Evolutionary conservation across 2,329 filamentous ascomycete genomes (phyloP).

Genomic region (Fusarium nisikadoi): DNA sequence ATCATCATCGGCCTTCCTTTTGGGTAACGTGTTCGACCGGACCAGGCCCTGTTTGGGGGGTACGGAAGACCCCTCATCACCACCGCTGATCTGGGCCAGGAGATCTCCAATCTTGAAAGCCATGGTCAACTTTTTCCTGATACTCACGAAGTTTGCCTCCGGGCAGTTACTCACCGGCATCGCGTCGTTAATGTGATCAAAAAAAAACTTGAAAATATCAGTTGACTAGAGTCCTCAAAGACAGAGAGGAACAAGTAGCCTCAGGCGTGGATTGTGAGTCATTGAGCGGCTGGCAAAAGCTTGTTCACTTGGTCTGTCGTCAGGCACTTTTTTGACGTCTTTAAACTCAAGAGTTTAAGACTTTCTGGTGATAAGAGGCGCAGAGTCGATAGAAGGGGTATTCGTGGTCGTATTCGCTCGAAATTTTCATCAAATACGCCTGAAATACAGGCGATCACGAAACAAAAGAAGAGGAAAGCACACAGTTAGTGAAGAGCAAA

Average conservation of each 20-base stretch:
- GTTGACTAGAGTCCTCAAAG: constrained; percentile 25
- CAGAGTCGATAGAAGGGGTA: constrained; percentile 35
- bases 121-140: constrained; percentile 38
- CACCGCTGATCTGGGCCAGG: constrained; percentile 68
- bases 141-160: not conserved
- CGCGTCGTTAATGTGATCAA: constrained; percentile 30
- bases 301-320: constrained; percentile 30
- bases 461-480: constrained; percentile 34
- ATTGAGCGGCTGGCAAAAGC: constrained; percentile 39
- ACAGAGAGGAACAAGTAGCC: constrained; percentile 39
- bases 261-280: constrained; percentile 42
- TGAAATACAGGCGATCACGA: constrained; percentile 40
- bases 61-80: constrained; percentile 56
- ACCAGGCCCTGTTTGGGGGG: constrained; percentile 46
- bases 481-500: constrained; percentile 40
- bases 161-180: constrained; percentile 47
- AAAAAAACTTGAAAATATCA: constrained; percentile 9
- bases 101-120: constrained; percentile 50
- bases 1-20: constrained; percentile 69
- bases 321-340: constrained; percentile 36
- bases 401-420: constrained; percentile 35
- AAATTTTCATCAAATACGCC: constrained; percentile 35
- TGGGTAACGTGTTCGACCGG: constrained; percentile 50
- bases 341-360: constrained; percentile 17
- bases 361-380: constrained; percentile 36